Base-by-base conservation (phyloP, 371 early-diverging fungal genomes). In the Mortierella sp. region DNA sequence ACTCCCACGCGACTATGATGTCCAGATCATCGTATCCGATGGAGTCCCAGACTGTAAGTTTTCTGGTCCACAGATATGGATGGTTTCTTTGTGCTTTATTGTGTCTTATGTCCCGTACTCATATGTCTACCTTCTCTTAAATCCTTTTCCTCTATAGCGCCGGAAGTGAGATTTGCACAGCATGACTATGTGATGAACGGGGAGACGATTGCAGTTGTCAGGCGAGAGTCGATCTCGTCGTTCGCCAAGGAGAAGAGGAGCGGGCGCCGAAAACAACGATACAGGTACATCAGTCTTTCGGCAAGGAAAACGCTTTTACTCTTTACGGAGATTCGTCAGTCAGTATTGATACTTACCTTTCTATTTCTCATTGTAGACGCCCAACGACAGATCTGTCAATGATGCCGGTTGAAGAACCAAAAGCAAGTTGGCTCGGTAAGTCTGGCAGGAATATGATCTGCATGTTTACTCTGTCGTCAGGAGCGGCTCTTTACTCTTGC, bases 1-100 rank as follows among this genome's bases (percentile, higher is more conserved):
- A 35, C 84, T 88, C 12, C 89, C 89, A 35, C 89, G 90, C 6
- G 91, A 91, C 5, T 93, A 91, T 75, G 91, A 92, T 11, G 91
- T 93, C 46, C 90, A 90, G 72, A 90, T 93, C 21, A 90, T 91
- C 44, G 87, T 90, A 16, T 70, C 74, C 7, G 80, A 83, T n/a
- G 35, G 60, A 2, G n/a, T 6, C 3, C 82, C 81, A 38, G 77
- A 79, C 11, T 78, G 82, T 77, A 77, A 29, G 76, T 48, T 58
- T 16, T 38, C 11, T 14, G 48, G 3, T 14, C 10, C 11, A 29
- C 14, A 41, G 41, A 41, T 6, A 41, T 41, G 41, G 6, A 6
- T 41, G 41, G 41, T 6, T 41, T 41, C 6, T 7, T 41, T 41
- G 41, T 41, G 41, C 41, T 41, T 41, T 41, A 41, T 0, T 41